These are phyloP conservation scores for Aspergillus intermedius DNA, from an alignment of 2,329 filamentous ascomycete species.

Conservation along the genomic window DNA sequence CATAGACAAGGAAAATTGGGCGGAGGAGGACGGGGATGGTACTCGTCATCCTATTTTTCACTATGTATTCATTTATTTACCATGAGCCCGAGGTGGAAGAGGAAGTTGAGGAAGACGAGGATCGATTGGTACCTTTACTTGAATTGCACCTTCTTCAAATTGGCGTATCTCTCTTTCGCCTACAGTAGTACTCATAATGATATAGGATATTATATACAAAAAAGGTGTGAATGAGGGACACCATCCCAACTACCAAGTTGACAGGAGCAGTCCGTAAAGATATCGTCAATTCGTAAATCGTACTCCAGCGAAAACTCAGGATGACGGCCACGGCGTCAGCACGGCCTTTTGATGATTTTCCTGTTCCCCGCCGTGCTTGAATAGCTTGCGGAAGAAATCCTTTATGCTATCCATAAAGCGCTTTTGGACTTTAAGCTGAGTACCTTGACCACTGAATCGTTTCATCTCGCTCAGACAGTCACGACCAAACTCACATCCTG, in stretches of 20 bases:
- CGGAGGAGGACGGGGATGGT: background rate
- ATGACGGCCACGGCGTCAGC: background rate
- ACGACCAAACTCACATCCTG: slow-evolving; percentile 90
- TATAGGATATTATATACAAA: background rate
- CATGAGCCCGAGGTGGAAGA: no score
- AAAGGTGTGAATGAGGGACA: background rate
- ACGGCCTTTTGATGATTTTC: background rate
- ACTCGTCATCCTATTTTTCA: background rate
- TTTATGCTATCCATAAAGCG: slow-evolving; percentile 36
- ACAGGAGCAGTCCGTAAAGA: background rate
- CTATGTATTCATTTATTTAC: no score
- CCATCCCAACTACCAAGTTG: background rate
- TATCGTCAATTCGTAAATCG: background rate
- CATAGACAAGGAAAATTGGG: background rate
- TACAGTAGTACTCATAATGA: no score
- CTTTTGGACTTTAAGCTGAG: slow-evolving; percentile 79
- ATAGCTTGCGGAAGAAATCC: slow-evolving; percentile 17
- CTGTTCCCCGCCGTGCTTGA: slow-evolving; percentile 9
- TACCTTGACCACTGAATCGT: slow-evolving; percentile 83
- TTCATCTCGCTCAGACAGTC: slow-evolving; percentile 99
- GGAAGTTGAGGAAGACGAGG: no score
- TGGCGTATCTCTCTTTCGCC: no score
- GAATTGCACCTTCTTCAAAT: no score
- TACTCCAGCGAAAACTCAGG: background rate
- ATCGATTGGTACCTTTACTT: no score